Base-by-base conservation (phyloP, 176 grass and related monocot genomes). In the Carex littledalei region DNA sequence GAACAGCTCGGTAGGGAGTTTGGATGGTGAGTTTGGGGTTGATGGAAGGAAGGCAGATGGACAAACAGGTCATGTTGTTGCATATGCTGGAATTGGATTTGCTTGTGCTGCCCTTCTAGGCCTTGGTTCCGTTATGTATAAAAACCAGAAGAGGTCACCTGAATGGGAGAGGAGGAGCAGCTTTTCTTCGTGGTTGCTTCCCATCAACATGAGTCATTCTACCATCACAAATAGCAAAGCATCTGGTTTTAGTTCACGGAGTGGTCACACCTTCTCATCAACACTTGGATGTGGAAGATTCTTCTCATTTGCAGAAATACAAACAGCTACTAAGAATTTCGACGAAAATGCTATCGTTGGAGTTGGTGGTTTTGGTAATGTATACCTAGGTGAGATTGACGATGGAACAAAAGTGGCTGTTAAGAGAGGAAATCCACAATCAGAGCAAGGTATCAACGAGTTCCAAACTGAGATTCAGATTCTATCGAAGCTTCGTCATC, bases 401-500 rank as follows among this genome's bases (percentile, higher is more conserved):
- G 94, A 94, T 87, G 90, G 90, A 16, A 92, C 89, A 17, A 88
- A 92, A 69, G 69, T 97, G 78, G 94, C 94, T 69, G 94, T 97
- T 90, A 97, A 97, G 35, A 82, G 94, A 86, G 92, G 94, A 62
- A 97, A 97, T 83, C 86, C 92, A 65, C 92, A 87, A 83, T 97
- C 94, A 68, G 89, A 92, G 85, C 94, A 97, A 88, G 94, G 92
- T 83, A 97, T 94, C 89, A 97, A 97, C 2, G 94, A 97, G 86
- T 97, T 97, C 78, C 84, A 92, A 85, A 97, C 94, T 79, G 94
- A 97, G 89, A 97, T 94, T 60, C 90, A 97, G 50, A 90, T 97
- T 85, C 31, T 97, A 11, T 97, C 94, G 26, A 97, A 97, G 84
- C 90, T 97, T 76, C 90, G 92, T 6, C 94, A 97, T 54, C 89